Evolutionary conservation across 2,329 filamentous ascomycete species (phyloP).

Genomic region (Apiospora saccharicola): DNA sequence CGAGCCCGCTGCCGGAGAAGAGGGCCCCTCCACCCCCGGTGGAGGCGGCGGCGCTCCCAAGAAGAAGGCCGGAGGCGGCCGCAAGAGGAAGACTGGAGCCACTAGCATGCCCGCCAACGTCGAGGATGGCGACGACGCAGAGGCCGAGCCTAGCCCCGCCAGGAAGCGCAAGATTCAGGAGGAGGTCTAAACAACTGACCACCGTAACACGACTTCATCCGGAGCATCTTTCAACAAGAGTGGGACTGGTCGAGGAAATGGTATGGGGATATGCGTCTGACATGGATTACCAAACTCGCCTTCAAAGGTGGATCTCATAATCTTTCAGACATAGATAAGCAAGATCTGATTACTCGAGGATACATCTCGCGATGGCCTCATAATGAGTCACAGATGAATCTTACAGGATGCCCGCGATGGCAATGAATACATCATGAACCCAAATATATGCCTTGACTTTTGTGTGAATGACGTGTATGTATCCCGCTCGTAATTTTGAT

Average conservation of each 20-base stretch:
- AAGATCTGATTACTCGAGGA: neutral
- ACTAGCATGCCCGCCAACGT: neutral
- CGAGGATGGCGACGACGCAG: neutral
- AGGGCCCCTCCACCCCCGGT: neutral
- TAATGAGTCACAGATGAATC: neutral
- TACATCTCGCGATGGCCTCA: neutral
- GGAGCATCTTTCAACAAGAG: neutral
- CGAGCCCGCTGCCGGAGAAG: neutral
- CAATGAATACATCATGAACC: neutral
- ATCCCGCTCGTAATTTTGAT: neutral
- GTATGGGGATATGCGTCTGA: neutral
- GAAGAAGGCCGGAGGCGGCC: neutral
- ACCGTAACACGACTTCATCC: neutral
- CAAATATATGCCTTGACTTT: too few species aligned
- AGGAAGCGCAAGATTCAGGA: neutral
- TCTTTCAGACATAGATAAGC: neutral
- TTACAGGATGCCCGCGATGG: neutral
- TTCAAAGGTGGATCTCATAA: neutral
- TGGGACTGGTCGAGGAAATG: neutral
- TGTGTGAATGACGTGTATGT: neutral
- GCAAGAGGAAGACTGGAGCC: neutral
- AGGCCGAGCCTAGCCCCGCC: neutral
- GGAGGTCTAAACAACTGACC: neutral
- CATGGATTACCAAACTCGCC: neutral
- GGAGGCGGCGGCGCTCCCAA: neutral